Evolutionary conservation across 352 stramenopile species (phyloP).

Genomic region (Globisporangium solare): DNA sequence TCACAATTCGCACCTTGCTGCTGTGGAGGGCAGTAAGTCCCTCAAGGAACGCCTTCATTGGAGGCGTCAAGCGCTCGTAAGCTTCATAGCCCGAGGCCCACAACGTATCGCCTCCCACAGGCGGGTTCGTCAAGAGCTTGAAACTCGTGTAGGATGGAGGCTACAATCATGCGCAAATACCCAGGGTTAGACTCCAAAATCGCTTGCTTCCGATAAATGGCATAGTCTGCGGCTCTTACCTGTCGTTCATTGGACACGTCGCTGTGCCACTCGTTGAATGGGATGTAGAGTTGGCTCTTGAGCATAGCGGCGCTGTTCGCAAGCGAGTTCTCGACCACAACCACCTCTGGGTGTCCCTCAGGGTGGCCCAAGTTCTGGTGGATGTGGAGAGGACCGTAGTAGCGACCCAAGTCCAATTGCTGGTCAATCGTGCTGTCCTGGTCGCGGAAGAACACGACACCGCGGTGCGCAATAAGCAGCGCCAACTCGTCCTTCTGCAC

Average conservation of each 20-base stretch:
- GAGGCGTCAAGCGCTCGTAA: conserved; percentile 34
- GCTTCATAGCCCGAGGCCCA: conserved; percentile 40
- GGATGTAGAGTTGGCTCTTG: conserved; percentile 8
- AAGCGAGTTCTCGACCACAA: conserved; percentile 16
- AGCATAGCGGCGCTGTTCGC: conserved; percentile 13
- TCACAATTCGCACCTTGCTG: conserved; percentile 26
- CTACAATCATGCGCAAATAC: background rate
- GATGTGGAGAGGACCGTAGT: conserved; percentile 28
- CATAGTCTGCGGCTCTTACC: too few species aligned
- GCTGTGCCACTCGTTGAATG: conserved; percentile 20
- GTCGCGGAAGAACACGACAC: conserved; percentile 21
- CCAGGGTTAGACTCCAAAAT: too few species aligned
- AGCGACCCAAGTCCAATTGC: conserved; percentile 21
- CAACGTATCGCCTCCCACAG: conserved; percentile 32
- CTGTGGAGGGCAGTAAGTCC: conserved; percentile 39
- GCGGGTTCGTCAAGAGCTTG: conserved; percentile 26
- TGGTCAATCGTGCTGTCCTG: conserved; percentile 18
- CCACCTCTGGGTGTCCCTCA: conserved; percentile 20
- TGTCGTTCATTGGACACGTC: conserved; percentile 26
- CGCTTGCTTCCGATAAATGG: too few species aligned
- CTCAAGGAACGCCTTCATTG: conserved; percentile 34
- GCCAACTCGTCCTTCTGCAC: conserved; percentile 21
- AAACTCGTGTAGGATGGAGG: conserved; percentile 29
- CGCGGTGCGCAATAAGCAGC: conserved; percentile 13
- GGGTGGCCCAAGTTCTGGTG: conserved; percentile 22